phyloP scores from a whole-genome alignment of 352 stramenopile genomes.

The Globisporangium canariense region DNA sequence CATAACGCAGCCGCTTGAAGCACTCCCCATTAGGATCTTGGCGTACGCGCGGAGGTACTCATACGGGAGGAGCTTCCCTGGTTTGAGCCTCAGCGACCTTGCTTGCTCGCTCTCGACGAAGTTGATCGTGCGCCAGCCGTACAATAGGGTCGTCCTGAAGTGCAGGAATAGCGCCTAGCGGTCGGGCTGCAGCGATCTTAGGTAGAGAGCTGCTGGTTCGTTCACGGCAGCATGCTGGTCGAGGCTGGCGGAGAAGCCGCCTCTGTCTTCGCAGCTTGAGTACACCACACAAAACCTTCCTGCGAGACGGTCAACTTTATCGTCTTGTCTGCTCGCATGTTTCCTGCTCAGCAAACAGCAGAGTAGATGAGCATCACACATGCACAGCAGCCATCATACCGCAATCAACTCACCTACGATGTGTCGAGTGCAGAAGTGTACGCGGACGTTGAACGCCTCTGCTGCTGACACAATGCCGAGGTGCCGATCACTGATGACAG shows the following conservation, averaged over 20 bases:
- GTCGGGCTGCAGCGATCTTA: neutral
- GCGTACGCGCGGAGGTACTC: too few species aligned
- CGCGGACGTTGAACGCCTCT: neutral
- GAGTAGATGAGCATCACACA: neutral
- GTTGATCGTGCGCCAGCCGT: neutral
- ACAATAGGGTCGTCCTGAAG: neutral
- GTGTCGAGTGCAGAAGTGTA: neutral
- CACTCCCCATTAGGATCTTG: neutral
- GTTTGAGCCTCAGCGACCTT: too few species aligned
- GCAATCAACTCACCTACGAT: neutral
- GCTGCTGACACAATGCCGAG: neutral
- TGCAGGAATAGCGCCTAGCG: neutral
- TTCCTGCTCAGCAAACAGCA: neutral
- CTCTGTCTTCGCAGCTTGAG: neutral
- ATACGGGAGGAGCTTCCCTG: too few species aligned
- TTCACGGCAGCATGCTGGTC: neutral
- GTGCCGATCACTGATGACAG: neutral
- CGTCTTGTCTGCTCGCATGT: neutral
- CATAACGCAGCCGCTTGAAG: neutral
- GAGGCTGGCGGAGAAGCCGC: neutral
- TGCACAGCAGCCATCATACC: neutral
- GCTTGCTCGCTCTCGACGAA: too few species aligned
- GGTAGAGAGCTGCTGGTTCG: neutral
- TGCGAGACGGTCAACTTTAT: neutral
- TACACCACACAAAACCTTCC: neutral